Base-by-base conservation (phyloP, 768 basidiomycete species). In the Mycena filopes region DNA sequence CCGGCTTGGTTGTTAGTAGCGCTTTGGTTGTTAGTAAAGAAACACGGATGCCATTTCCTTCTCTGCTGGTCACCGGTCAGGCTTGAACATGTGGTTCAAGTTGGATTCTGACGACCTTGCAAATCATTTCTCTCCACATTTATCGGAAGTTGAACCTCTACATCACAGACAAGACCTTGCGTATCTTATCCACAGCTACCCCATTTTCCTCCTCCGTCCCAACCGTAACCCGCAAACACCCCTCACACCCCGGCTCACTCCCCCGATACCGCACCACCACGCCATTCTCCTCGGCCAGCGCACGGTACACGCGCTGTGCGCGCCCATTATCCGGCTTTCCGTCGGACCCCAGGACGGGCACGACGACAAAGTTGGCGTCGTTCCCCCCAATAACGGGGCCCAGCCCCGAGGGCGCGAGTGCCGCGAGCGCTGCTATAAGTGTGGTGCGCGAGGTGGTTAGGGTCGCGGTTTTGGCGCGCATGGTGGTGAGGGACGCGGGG, bases 201-300 rank as follows among this genome's bases (percentile, higher is more conserved):
- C 73, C 77, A 69, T 93, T 97, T 80, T 99, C 98, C 63, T 86
- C 87, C 61, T 86, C 85, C 9, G 88, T 93, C 0, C 98, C 98
- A 15, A 99, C 83, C 4, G 97, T 98, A 10, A 99, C 91, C 60
- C 98, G 80, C 77, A 99, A 72, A 74, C 95, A 97, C 0, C 90
- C 98, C 33, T 82, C 80, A 69, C 98, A 99, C 0, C 98, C 97
- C 12, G 83, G 73, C 78, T 99, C 97, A 18, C 83, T 79, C 0
- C 98, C 98, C 56, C 98, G 83, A 79, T 88, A 99, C 55, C 97
- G 82, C 12, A 99, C 94, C 16, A 99, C 98, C 0, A 99, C 90
- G 0, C 91, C 93, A 66, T 87, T 84, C 57, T 88, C 83, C 75
- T 96, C 95, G 5, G 98, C 98, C 62, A 99, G 82, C 12, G 84